Evolutionary conservation across 345 rosid species (phyloP).

Genomic region (Aquilaria yunnanensis): DNA sequence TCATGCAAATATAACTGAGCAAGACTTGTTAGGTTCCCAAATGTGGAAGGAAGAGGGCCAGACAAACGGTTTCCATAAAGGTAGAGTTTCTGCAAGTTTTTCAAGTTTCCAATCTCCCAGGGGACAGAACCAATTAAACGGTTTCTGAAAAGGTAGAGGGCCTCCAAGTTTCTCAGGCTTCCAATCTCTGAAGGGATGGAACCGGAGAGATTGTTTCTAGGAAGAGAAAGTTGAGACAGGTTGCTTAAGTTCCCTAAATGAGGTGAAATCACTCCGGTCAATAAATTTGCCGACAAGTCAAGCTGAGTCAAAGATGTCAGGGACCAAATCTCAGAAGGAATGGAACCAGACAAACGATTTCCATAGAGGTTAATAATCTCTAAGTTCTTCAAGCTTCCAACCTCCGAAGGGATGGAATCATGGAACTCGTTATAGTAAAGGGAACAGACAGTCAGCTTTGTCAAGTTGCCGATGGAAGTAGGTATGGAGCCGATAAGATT

Average conservation of each 20-base stretch:
- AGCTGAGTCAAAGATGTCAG: no score
- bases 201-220: conserved; percentile 39
- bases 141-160: conserved; percentile 36
- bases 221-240: conserved; percentile 11
- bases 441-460: no score
- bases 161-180: conserved; percentile 18
- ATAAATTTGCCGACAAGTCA: no score
- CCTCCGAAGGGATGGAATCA: no score
- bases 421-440: no score
- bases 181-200: conserved; percentile 45
- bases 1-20: conserved; percentile 26
- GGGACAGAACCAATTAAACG: conserved; percentile 42
- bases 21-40: conserved; percentile 46
- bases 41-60: conserved; percentile 36
- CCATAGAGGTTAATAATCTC: no score
- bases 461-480: no score
- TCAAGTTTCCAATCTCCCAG: conserved; percentile 37
- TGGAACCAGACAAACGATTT: no score
- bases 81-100: conserved; percentile 17
- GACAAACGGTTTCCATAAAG: conserved; percentile 50
- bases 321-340: no score
- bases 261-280: background rate
- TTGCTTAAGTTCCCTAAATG: no score
- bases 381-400: no score
- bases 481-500: no score